Percentiles rank a stretch among this genome's conserved stretches.
phyloP scores from a whole-genome alignment of 805 yeast species.

The Metschnikowia shivogae region DNA sequence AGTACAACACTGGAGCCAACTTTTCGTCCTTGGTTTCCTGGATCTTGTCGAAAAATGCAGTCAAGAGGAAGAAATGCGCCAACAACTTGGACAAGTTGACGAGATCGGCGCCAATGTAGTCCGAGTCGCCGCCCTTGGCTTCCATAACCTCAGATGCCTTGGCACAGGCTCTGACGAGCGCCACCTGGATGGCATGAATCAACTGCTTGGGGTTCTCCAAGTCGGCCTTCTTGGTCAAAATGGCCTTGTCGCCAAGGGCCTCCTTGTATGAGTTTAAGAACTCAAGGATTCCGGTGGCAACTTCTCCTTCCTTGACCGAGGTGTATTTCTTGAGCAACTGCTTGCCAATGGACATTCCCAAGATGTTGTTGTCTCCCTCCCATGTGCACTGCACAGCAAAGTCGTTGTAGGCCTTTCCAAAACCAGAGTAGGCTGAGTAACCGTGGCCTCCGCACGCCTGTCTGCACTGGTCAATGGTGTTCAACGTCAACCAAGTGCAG shows the following conservation, averaged over 20 bases:
- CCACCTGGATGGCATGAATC: constrained; percentile 26
- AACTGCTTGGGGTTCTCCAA: constrained; percentile 22
- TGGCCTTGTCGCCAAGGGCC: constrained; percentile 25
- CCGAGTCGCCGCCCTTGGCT: constrained; percentile 39
- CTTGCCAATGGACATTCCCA: constrained; percentile 81
- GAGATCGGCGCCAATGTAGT: constrained; percentile 44
- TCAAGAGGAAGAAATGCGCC: constrained; percentile 47
- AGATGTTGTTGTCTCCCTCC: constrained; percentile 94
- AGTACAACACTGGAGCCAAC: constrained; percentile 47
- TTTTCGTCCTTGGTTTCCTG: constrained; percentile 29
- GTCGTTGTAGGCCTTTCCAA: constrained; percentile 83
- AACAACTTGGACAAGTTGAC: constrained; percentile 47
- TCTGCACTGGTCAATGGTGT: constrained; percentile 80
- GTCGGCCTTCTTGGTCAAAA: constrained; percentile 23
- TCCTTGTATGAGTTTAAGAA: constrained; percentile 36
- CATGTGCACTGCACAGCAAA: constrained; percentile 99
- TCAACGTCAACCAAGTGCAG: constrained; percentile 80
- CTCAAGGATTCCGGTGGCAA: constrained; percentile 42
- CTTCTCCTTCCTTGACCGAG: constrained; percentile 33
- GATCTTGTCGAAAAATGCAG: constrained; percentile 35
- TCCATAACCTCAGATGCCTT: constrained; percentile 29
- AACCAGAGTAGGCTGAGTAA: constrained; percentile 86
- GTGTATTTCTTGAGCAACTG: constrained; percentile 55
- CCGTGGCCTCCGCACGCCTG: constrained; percentile 98
- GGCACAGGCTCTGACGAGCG: constrained; percentile 37